These are phyloP conservation scores for Phylloporus rhodoxanthus DNA, from an alignment of 768 basidiomycete species.

Conservation along the genomic window DNA sequence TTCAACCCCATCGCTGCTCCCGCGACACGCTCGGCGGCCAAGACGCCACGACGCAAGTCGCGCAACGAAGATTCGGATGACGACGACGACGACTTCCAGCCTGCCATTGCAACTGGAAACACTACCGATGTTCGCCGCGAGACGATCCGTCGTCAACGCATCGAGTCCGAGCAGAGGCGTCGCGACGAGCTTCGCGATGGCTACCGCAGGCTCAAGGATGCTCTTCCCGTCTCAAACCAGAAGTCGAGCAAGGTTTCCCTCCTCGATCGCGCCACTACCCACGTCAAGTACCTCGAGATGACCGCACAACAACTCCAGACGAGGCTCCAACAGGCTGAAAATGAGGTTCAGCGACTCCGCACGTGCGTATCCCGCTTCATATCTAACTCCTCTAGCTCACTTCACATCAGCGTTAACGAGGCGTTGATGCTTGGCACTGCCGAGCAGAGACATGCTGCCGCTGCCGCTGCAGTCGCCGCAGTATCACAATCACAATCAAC, in stretches of 20 bases:
- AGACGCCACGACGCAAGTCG: slow-evolving; percentile 40
- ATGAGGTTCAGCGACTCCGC: slow-evolving; percentile 75
- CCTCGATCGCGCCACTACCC: slow-evolving; percentile 83
- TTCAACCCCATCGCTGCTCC: slow-evolving; percentile 66
- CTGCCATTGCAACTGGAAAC: slow-evolving; percentile 37
- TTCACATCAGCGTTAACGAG: slow-evolving; percentile 62
- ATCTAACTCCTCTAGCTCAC: not conserved
- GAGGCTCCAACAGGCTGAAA: slow-evolving; percentile 71
- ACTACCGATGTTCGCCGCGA: slow-evolving; percentile 73
- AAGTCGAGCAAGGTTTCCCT: too few species aligned
- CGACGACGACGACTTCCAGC: slow-evolving; percentile 70
- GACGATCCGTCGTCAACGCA: slow-evolving; percentile 86
- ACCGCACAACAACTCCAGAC: slow-evolving; percentile 70
- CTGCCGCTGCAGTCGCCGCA: slow-evolving; percentile 51
- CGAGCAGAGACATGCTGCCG: slow-evolving; percentile 59
- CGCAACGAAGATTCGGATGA: slow-evolving; percentile 68
- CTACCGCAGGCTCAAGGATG: slow-evolving; percentile 85
- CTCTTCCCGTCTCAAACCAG: slow-evolving; percentile 84
- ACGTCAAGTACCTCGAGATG: slow-evolving; percentile 83
- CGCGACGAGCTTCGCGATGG: slow-evolving; percentile 91
- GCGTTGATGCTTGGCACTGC: slow-evolving; percentile 82
- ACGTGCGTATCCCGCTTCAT: slow-evolving; percentile 32
- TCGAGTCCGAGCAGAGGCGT: slow-evolving; percentile 89
- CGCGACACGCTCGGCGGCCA: slow-evolving; percentile 48
- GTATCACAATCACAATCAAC: slow-evolving; percentile 38